Evolutionary conservation across 2,329 filamentous ascomycete species (phyloP).

Genomic region (Biscogniauxia sp.): DNA sequence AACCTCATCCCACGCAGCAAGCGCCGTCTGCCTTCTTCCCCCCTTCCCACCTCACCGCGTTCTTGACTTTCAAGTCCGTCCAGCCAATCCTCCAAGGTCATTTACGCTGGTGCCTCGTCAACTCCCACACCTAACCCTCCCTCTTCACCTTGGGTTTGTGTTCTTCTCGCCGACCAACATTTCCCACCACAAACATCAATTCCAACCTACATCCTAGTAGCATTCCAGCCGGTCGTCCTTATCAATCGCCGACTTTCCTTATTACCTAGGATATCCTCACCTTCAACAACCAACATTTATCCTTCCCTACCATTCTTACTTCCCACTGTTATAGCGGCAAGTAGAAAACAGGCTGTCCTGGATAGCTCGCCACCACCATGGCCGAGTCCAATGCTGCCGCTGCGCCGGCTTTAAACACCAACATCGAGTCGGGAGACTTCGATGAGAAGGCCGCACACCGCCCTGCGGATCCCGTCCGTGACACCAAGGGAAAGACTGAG

Average conservation of each 20-base stretch:
- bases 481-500: constrained; percentile 41
- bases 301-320: constrained; percentile 12
- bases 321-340: constrained; percentile 15
- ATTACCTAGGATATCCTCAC: constrained; percentile 8
- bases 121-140: neutral
- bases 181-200: constrained; percentile 8
- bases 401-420: constrained; percentile 60
- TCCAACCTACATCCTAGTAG: constrained; percentile 21
- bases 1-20: constrained; percentile 31
- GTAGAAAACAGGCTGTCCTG: constrained; percentile 19
- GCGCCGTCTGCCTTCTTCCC: constrained; percentile 20
- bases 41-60: constrained; percentile 24
- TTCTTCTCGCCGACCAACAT: constrained; percentile 16
- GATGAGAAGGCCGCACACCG: constrained; percentile 56
- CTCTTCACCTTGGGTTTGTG: neutral
- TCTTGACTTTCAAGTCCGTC: constrained; percentile 18
- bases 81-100: constrained; percentile 22
- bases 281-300: constrained; percentile 10
- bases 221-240: constrained; percentile 26
- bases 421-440: constrained; percentile 63
- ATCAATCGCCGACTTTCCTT: constrained; percentile 7
- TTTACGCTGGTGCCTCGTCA: constrained; percentile 25
- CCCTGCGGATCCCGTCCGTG: constrained; percentile 33
- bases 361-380: constrained; percentile 45
- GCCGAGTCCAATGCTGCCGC: constrained; percentile 52